A percentile compares a stretch with the other conserved stretches of the same genome.
Evolutionary conservation across 805 yeast genomes (phyloP).

Genomic region (Schwanniomyces vanrijiae): DNA sequence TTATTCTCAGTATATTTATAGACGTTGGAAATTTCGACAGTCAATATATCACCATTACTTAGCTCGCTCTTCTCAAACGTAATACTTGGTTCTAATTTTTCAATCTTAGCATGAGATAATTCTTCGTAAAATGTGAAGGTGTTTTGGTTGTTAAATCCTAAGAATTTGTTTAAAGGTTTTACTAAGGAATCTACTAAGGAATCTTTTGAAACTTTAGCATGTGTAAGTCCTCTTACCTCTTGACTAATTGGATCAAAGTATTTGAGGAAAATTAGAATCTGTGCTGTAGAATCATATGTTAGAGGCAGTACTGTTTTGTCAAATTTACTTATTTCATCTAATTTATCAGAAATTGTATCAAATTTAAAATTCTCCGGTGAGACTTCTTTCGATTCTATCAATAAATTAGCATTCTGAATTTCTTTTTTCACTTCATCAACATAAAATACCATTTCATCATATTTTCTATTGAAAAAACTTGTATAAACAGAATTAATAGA

Average conservation of each 20-base stretch:
- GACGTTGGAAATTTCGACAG: constrained; percentile 29
- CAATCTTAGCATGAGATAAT: constrained; percentile 53
- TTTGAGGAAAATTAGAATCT: constrained; percentile 52
- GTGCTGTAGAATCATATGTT: constrained; percentile 13
- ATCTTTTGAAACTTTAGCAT: constrained; percentile 51
- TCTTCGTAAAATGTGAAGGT: constrained; percentile 57
- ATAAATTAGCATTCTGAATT: constrained; percentile 28
- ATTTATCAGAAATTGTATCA: constrained; percentile 16
- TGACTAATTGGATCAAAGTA: constrained; percentile 60
- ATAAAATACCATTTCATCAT: constrained; percentile 56
- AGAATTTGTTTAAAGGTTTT: constrained; percentile 39
- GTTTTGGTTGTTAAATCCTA: constrained; percentile 36
- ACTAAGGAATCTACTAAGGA: constrained; percentile 42
- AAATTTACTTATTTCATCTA: constrained; percentile 11
- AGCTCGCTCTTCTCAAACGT: constrained; percentile 60
- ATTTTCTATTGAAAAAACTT: constrained; percentile 45
- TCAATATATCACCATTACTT: constrained; percentile 66
- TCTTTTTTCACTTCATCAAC: constrained; percentile 59
- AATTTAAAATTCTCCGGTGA: constrained; percentile 25
- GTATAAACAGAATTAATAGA: constrained; percentile 55
- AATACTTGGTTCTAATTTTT: constrained; percentile 34
- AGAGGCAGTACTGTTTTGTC: constrained; percentile 6
- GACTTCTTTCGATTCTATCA: constrained; percentile 7
- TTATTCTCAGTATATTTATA: constrained; percentile 14
- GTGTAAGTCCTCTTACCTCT: constrained; percentile 64